These are phyloP conservation scores for Asterochloris erici DNA, from an alignment of 139 green algal genomes.

Conservation along the genomic window DNA sequence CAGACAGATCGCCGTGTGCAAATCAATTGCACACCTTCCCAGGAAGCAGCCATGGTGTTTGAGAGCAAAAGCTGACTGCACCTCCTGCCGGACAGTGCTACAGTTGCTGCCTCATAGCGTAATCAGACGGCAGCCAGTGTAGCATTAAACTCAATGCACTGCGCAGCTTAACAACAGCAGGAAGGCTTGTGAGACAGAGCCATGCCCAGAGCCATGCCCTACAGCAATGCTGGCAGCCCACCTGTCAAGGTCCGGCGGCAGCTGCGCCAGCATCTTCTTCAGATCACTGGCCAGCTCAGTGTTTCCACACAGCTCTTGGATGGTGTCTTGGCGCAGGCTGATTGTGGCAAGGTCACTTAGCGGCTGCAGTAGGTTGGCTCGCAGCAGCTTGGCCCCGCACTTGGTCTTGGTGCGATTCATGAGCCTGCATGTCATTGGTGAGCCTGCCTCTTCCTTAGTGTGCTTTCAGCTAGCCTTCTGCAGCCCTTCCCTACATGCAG, in stretches of 20 bases:
- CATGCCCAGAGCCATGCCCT: neutral
- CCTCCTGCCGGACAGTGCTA: too few relatives aligned
- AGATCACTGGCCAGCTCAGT: slow-evolving; percentile 24
- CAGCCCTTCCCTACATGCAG: too few relatives aligned
- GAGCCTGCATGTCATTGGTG: slow-evolving; percentile 28
- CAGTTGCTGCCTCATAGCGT: too few relatives aligned
- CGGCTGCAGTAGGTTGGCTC: slow-evolving; percentile 83
- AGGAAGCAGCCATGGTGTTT: too few relatives aligned
- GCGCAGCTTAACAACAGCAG: neutral
- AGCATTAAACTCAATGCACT: too few relatives aligned
- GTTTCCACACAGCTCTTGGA: slow-evolving; percentile 47
- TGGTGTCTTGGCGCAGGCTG: slow-evolving; percentile 46
- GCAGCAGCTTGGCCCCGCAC: slow-evolving; percentile 61
- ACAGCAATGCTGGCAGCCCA: neutral
- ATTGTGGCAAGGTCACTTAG: slow-evolving; percentile 72
- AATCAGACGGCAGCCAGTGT: too few relatives aligned
- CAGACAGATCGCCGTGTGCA: too few relatives aligned
- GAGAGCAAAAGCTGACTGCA: too few relatives aligned
- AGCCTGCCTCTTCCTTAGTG: too few relatives aligned
- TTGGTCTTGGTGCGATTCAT: slow-evolving; percentile 56
- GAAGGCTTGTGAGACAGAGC: neutral
- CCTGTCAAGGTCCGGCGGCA: slow-evolving; percentile 60
- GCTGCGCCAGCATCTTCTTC: slow-evolving; percentile 23
- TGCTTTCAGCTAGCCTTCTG: too few relatives aligned
- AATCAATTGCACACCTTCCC: too few relatives aligned